Percentiles rank a stretch among this genome's conserved stretches.
phyloP scores from a whole-genome alignment of 1,284 basidiomycete species.

The Leccinum solheimii region DNA sequence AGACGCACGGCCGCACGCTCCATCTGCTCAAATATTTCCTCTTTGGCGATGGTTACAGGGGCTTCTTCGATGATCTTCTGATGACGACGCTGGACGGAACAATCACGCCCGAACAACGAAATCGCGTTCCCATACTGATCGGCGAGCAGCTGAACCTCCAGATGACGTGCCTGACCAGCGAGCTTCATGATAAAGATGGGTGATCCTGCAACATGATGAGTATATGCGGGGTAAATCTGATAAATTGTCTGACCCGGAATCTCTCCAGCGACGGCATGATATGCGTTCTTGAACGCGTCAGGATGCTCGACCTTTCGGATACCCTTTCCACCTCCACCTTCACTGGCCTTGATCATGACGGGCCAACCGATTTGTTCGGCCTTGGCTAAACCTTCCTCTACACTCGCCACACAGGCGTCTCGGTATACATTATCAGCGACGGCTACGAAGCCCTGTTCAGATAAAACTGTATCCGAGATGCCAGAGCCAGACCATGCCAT shows the following conservation, averaged over 20 bases:
- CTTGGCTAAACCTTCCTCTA: constrained; percentile 84
- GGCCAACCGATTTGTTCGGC: constrained; percentile 94
- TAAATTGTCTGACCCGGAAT: constrained; percentile 75
- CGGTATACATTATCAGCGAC: constrained; percentile 92
- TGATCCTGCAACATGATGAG: constrained; percentile 63
- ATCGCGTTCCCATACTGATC: constrained; percentile 99
- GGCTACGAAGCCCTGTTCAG: constrained; percentile 88
- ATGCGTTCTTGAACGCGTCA: constrained; percentile 91
- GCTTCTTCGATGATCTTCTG: constrained; percentile 99
- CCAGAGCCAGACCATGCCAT: constrained; percentile 99
- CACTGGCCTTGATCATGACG: constrained; percentile 99
- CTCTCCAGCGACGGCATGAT: constrained; percentile 92
- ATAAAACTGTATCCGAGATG: constrained; percentile 86
- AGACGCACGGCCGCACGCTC: constrained; percentile 97
- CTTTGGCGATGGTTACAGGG: constrained; percentile 95
- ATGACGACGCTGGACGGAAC: constrained; percentile 98
- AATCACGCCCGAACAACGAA: constrained; percentile 98
- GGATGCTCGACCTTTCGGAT: constrained; percentile 88
- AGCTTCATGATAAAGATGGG: constrained; percentile 99
- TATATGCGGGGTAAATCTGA: constrained; percentile 16
- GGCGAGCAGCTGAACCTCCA: constrained; percentile 98
- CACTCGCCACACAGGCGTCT: constrained; percentile 86
- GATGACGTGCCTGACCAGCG: constrained; percentile 93
- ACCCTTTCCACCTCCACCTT: constrained; percentile 99
- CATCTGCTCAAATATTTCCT: constrained; percentile 93